Percentiles rank a stretch among this genome's conserved stretches.
phyloP scores from a whole-genome alignment of 2,329 filamentous ascomycete species.

The Diaporthe destruens region DNA sequence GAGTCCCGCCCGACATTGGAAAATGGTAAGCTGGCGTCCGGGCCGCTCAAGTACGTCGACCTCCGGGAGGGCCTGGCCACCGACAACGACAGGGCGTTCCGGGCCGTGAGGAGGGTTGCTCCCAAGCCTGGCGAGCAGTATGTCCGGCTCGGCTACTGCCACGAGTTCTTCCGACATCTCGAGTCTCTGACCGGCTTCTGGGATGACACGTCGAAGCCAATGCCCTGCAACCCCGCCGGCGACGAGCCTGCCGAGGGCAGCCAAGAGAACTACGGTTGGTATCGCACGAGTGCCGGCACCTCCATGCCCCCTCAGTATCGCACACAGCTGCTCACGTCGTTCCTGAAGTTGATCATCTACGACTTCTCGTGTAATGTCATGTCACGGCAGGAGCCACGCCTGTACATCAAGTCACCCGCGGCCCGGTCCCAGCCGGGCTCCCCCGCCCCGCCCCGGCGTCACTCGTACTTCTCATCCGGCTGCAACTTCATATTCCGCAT shows the following conservation, averaged over 20 bases:
- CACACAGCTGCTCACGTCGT: conserved; percentile 68
- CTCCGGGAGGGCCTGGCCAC: conserved; percentile 69
- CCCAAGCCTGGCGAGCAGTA: conserved; percentile 65
- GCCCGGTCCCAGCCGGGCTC: conserved; percentile 44
- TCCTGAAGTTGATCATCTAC: conserved; percentile 74
- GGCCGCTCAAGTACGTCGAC: conserved; percentile 69
- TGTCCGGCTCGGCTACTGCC: conserved; percentile 71
- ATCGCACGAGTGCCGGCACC: conserved; percentile 64
- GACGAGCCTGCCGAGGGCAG: conserved; percentile 41
- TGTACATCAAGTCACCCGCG: conserved; percentile 63
- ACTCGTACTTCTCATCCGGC: conserved; percentile 69
- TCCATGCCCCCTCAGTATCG: conserved; percentile 71
- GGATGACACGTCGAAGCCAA: conserved; percentile 68
- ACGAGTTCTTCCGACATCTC: conserved; percentile 75
- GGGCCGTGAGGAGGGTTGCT: conserved; percentile 70
- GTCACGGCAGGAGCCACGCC: conserved; percentile 69
- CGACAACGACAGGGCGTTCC: conserved; percentile 70
- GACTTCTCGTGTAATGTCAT: conserved; percentile 75
- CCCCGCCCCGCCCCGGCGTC: conserved; percentile 49
- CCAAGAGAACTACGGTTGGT: conserved; percentile 47
- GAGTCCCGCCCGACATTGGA: conserved; percentile 62
- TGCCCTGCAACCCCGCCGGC: conserved; percentile 39
- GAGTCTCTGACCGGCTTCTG: conserved; percentile 71
- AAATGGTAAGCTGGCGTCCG: conserved; percentile 68
- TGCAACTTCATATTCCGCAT: conserved; percentile 72